Evolutionary conservation across 2,329 filamentous ascomycete species (phyloP), one percentile per base, ranked within the genome.

Genomic region (Erysiphe pulchra): DNA sequence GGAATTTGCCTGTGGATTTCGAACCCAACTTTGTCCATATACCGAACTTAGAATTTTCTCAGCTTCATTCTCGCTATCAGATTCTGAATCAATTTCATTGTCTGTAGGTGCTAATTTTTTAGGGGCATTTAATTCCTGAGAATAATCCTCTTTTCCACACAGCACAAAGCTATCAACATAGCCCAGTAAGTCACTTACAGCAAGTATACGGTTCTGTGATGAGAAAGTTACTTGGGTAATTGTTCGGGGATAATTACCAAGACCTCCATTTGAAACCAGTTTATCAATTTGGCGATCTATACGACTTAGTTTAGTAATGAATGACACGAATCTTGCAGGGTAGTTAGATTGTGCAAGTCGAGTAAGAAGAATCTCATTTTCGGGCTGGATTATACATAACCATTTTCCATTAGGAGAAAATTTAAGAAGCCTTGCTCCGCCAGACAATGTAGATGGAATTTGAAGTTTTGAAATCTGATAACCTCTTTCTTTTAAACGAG

Each of bases 91-190:
- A 28, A 61, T 61, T 14, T 60, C 52, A 45, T 50, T 49, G 13
- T 18, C 18, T 47, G 55, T 54, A 46, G 54, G 49, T 37, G 57
- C 51, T 50, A 62, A 59, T 56, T 61, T 54, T 49, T 62, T 59
- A 57, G 51, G 57, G 30, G 59, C 55, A 16, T 30, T 51, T 50
- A 39, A 46, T 56, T 34, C 61, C 57, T 65, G 62, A 13, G 61
- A 63, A 2, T 56, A 50, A 51, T 73, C 68, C 53, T 70, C 65
- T 49, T 70, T 60, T 34, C 70, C 70, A 55, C 73, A 69, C 46
- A 92, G 62, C 1, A 84, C 63, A 81, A 86, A 98, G 16, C 78
- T 84, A 57, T 95, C 86, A 31, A 95, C 67, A 60, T 77, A 84
- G 39, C 90, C 90, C 39, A 80, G 77, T 45, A 94, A 62, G 59